Conservation (phyloP, 2,329 filamentous ascomycete genomes). For the Seiridium cupressi region DNA sequence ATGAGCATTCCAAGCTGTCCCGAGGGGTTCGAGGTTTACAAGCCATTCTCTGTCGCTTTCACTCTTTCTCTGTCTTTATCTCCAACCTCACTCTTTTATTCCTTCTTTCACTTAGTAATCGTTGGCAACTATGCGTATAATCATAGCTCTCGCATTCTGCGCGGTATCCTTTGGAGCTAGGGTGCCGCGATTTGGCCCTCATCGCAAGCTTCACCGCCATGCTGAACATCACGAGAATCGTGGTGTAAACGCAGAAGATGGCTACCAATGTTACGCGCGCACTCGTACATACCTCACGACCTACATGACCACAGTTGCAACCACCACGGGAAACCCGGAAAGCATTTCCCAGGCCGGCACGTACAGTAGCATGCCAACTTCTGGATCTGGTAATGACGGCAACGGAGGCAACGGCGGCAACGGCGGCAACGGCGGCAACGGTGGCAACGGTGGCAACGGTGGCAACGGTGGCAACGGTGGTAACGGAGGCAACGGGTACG, state of each 20-base stretch:
- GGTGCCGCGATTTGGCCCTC: background rate
- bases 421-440: no score
- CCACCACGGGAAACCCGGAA: background rate
- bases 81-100: background rate
- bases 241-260: background rate
- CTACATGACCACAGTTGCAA: background rate
- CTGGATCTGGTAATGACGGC: background rate
- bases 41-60: no score
- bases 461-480: no score
- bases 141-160: background rate
- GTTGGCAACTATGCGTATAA: background rate
- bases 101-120: background rate
- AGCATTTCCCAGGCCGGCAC: background rate
- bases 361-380: background rate
- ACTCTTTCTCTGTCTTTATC: background rate
- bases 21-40: no score
- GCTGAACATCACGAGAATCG: background rate
- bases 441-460: no score
- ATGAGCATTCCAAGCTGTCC: no score
- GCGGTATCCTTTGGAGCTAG: background rate
- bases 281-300: background rate
- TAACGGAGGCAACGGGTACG: no score
- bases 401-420: no score
- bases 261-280: background rate
- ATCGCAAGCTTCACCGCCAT: background rate